phyloP scores from a whole-genome alignment of 169 alveolate species.

The Plasmodium yoelii region DNA sequence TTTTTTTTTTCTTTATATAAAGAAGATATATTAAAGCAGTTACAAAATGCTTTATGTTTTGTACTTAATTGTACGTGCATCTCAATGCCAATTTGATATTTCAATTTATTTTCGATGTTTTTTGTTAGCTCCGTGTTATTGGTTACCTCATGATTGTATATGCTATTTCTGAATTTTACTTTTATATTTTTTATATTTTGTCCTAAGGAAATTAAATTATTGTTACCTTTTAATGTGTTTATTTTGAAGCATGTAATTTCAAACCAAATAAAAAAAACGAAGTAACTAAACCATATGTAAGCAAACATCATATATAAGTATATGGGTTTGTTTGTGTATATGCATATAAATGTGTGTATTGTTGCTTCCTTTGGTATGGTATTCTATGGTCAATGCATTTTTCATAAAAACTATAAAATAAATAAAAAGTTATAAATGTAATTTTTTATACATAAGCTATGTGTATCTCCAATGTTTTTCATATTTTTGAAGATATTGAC shows the following conservation, averaged over 20 bases:
- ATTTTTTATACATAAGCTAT: too few relatives aligned
- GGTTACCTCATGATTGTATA: constrained; percentile 8
- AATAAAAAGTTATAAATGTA: too few relatives aligned
- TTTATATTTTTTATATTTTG: constrained; percentile 1
- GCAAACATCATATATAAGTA: background rate
- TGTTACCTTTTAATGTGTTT: background rate
- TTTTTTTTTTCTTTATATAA: constrained; percentile 51
- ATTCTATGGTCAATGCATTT: background rate
- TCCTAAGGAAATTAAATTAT: background rate
- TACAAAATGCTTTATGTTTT: constrained; percentile 81
- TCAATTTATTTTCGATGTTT: constrained; percentile 28
- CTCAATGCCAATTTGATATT: constrained; percentile 81
- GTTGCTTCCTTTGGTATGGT: background rate
- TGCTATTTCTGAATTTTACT: background rate
- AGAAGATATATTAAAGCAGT: constrained; percentile 76
- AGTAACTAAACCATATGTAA: background rate
- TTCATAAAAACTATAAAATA: background rate
- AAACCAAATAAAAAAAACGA: background rate
- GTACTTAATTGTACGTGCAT: constrained; percentile 84
- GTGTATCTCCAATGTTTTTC: too few relatives aligned
- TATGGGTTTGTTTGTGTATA: background rate
- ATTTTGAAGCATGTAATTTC: background rate
- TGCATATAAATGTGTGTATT: background rate
- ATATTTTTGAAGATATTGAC: too few relatives aligned
- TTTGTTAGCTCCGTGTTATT: constrained; percentile 9